Base-by-base conservation (phyloP, 148 eudicot species). In the Dysphania ambrosioides region DNA sequence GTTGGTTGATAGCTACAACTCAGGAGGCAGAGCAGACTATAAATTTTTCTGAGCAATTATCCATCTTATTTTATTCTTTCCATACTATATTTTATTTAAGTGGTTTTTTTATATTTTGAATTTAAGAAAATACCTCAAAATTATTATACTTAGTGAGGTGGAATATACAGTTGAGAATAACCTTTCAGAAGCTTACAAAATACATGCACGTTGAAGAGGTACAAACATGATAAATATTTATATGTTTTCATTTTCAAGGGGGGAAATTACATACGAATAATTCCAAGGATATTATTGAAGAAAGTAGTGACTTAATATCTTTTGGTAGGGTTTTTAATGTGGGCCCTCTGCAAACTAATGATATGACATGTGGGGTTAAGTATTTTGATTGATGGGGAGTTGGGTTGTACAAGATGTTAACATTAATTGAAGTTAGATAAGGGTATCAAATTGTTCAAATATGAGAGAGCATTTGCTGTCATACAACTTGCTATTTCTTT, bases 1-100 rank as follows among this genome's bases (percentile, higher is more conserved):
- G 83, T 82, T 73, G 79, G 78, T 71, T 72, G 80, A 75, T 61
- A 55, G 82, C 83, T 66, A 79, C 83, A 56, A 75, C 58, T 75
- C 78, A 68, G 23, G 69, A 68, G 78, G 74, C 81, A 79, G 78
- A 68, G 68, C 74, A 67, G 69, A 67, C 81, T 79, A 47, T 77
- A 68, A 68, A 66, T 78, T 66, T 64, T 68, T 68, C 69, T 58
- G 73, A 59, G n/a, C 70, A 59, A 68, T 74, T 58, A 59, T 74
- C 74, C 32, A 42, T 59, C 16, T 47, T 47, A 47, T 13, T 16
- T 16, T 47, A 47, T 15, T 47, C 16, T 12, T 47, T 13, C 16
- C 21, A 47, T 11, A 47, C 16, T 36, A 36, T 36, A 0, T 36
- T 1, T 36, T 36, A 36, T 36, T 36, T 36, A 4, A 36, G 3